Percentiles rank a stretch among this genome's conserved stretches.
These are phyloP conservation scores for Forsythia suspensa DNA, from an alignment of 257 asterid species.

Conservation along the genomic window DNA sequence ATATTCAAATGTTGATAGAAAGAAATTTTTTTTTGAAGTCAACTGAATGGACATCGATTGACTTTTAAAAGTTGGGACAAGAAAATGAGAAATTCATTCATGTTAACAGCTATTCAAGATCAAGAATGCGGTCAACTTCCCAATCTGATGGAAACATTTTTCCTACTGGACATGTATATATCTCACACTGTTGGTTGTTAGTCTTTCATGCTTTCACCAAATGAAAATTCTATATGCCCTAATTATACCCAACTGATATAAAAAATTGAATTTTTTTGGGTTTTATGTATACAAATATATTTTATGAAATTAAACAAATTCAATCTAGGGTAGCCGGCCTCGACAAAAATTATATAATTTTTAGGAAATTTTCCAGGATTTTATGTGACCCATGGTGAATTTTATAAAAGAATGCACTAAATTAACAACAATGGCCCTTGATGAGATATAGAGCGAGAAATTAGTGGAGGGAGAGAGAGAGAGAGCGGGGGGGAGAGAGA, in stretches of 20 bases:
- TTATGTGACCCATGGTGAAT: conserved; percentile 15
- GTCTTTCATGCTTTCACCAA: conserved; percentile 37
- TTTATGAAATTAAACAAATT: conserved; percentile 29
- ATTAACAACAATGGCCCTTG: conserved; percentile 37
- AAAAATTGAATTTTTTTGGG: conserved; percentile 23
- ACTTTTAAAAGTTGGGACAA: conserved; percentile 6
- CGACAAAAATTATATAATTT: conserved; percentile 43
- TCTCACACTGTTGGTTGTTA: conserved; percentile 34
- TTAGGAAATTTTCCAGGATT: conserved; percentile 37
- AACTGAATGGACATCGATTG: conserved; percentile 10
- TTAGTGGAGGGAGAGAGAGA: no score
- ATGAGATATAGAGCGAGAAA: conserved; percentile 8
- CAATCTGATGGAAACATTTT: conserved; percentile 23
- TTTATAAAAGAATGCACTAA: conserved; percentile 17
- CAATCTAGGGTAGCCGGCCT: conserved; percentile 34
- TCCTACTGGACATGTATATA: conserved; percentile 10
- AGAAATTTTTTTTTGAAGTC: conserved; percentile 32
- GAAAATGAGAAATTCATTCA: not conserved
- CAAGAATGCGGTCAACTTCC: conserved; percentile 32
- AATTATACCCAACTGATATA: conserved; percentile 44
- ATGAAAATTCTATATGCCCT: conserved; percentile 32
- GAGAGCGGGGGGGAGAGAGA: conserved; percentile 17
- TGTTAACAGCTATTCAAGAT: not conserved
- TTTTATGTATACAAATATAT: conserved; percentile 7
- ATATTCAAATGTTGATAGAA: conserved; percentile 8